Evolutionary conservation across 78 protist species (phyloP).

Genomic region (Dictyostelium capitatum): DNA sequence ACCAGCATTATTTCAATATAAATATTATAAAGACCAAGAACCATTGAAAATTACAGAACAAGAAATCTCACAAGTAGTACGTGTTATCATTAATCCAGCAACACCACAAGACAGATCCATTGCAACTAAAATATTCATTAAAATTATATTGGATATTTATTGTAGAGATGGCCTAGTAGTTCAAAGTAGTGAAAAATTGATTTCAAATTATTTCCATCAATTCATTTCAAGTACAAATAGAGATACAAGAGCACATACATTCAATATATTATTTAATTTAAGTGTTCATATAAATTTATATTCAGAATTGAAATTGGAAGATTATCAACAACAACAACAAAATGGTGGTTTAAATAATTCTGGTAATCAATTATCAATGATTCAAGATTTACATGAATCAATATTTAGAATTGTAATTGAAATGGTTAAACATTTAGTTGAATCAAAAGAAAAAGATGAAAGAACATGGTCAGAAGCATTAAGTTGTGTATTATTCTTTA

Average conservation of each 20-base stretch:
- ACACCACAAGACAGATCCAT: conserved; percentile 72
- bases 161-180: conserved; percentile 28
- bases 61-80: conserved; percentile 48
- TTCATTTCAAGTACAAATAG: conserved; percentile 12
- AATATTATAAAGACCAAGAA: conserved; percentile 76
- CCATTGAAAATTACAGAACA: conserved; percentile 41
- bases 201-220: conserved; percentile 25
- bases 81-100: conserved; percentile 60
- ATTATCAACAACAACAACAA: conserved; percentile 20
- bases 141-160: conserved; percentile 70
- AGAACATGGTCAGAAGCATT: conserved; percentile 60
- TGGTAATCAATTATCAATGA: neutral
- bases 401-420: conserved; percentile 46
- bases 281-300: conserved; percentile 54
- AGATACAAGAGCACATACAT: conserved; percentile 42
- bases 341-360: neutral
- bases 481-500: conserved; percentile 46
- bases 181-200: conserved; percentile 27
- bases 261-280: conserved; percentile 62
- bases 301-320: conserved; percentile 51
- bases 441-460: conserved; percentile 28
- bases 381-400: conserved; percentile 55
- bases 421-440: neutral
- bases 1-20: conserved; percentile 69
- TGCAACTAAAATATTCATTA: conserved; percentile 71